Conservation (phyloP, 1,284 basidiomycete species). For the Xerocomus amazonicus region DNA sequence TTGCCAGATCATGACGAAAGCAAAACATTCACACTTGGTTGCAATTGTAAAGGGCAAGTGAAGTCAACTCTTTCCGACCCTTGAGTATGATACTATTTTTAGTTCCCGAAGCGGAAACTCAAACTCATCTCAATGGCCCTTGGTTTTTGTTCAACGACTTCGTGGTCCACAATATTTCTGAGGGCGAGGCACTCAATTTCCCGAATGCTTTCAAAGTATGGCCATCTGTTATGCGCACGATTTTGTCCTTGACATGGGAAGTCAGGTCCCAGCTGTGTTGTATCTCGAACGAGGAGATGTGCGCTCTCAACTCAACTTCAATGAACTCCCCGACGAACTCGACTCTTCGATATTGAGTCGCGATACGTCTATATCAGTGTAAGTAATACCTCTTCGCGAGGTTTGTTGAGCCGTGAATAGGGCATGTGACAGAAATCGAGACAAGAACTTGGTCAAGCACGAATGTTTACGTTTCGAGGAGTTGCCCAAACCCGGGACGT, state of each 20-base stretch:
- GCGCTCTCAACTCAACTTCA: slow-evolving; percentile 57
- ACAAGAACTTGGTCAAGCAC: slow-evolving; percentile 73
- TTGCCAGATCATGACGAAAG: slow-evolving; percentile 78
- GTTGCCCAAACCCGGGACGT: slow-evolving; percentile 79
- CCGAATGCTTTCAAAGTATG: slow-evolving; percentile 87
- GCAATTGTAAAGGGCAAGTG: slow-evolving; percentile 74
- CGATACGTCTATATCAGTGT: slow-evolving; percentile 87
- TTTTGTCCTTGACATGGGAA: not conserved
- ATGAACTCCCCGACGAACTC: slow-evolving; percentile 60
- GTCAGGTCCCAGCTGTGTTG: slow-evolving; percentile 81
- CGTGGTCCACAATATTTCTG: slow-evolving; percentile 78
- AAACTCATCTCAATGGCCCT: slow-evolving; percentile 44
- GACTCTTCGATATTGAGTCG: slow-evolving; percentile 77
- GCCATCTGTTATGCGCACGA: not conserved
- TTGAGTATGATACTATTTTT: slow-evolving; percentile 1
- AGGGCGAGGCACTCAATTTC: slow-evolving; percentile 86
- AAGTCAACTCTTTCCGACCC: not conserved
- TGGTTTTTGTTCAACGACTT: slow-evolving; percentile 99
- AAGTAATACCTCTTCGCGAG: slow-evolving; percentile 23
- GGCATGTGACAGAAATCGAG: slow-evolving; percentile 55
- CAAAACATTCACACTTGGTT: slow-evolving; percentile 83
- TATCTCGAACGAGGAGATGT: slow-evolving; percentile 82
- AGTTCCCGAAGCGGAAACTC: slow-evolving; percentile 66
- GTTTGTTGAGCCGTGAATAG: not conserved
- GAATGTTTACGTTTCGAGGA: slow-evolving; percentile 71